phyloP scores from a whole-genome alignment of 208 protist species.

The Herpetomonas samuelpessoai region DNA sequence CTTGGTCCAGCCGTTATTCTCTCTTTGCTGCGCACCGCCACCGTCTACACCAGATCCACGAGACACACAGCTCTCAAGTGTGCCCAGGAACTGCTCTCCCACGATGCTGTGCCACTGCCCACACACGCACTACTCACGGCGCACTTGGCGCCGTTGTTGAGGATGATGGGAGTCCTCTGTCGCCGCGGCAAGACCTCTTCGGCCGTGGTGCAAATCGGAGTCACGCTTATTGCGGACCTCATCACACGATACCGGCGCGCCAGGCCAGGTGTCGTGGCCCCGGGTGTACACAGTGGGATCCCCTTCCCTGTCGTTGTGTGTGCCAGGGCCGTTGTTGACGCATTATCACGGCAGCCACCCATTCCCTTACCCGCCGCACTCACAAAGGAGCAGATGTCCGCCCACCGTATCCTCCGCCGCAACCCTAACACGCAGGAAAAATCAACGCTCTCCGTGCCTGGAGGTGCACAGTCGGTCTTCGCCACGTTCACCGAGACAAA shows the following conservation, averaged over 20 bases:
- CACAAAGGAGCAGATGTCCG: constrained; percentile 26
- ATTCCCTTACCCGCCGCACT: constrained; percentile 59
- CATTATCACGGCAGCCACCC: constrained; percentile 63
- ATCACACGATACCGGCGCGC: constrained; percentile 57
- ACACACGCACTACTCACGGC: constrained; percentile 47
- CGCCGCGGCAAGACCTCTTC: constrained; percentile 56
- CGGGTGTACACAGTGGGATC: constrained; percentile 36
- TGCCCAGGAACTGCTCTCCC: constrained; percentile 66
- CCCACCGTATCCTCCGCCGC: constrained; percentile 60
- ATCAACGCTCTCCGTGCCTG: constrained; percentile 4
- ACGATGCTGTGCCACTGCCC: constrained; percentile 43
- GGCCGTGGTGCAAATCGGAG: constrained; percentile 77
- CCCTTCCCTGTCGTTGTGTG: constrained; percentile 74
- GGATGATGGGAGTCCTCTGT: constrained; percentile 79
- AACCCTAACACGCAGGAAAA: constrained; percentile 24
- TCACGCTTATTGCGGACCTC: constrained; percentile 78
- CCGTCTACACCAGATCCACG: constrained; percentile 47
- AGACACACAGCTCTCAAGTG: constrained; percentile 75
- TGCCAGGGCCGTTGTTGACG: constrained; percentile 43
- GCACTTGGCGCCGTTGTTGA: constrained; percentile 54
- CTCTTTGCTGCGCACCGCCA: constrained; percentile 66
- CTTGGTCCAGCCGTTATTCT: constrained; percentile 58
- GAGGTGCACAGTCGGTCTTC: constrained; percentile 19
- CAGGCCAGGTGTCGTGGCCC: constrained; percentile 25
- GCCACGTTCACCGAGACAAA: constrained; percentile 57